Evolutionary conservation across 2,329 filamentous ascomycete species (phyloP).

Genomic region (Botrytis pseudocinerea): DNA sequence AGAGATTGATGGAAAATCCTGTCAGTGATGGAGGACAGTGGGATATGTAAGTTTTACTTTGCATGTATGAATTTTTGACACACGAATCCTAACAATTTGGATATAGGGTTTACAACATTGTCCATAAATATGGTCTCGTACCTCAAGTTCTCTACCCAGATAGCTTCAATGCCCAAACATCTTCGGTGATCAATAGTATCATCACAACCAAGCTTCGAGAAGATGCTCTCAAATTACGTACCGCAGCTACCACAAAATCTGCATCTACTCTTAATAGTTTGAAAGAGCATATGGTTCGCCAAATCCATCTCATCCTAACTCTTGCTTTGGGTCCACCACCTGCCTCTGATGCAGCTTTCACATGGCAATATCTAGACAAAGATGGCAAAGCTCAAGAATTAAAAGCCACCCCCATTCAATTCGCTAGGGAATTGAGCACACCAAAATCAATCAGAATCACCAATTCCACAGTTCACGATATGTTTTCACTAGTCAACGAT

Average conservation of each 20-base stretch:
- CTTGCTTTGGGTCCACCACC: constrained; percentile 81
- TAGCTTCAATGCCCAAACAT: constrained; percentile 74
- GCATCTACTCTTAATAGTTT: constrained; percentile 35
- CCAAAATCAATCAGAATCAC: constrained; percentile 58
- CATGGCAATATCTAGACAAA: constrained; percentile 77
- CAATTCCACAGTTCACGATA: constrained; percentile 60
- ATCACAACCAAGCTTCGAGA: constrained; percentile 87
- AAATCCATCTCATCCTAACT: constrained; percentile 80
- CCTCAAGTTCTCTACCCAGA: constrained; percentile 82
- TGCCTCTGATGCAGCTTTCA: constrained; percentile 65
- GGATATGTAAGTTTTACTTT: constrained; percentile 59
- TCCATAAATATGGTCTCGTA: constrained; percentile 85
- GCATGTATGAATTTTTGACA: background rate
- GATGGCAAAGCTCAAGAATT: constrained; percentile 64
- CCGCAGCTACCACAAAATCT: constrained; percentile 46
- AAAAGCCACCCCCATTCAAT: constrained; percentile 65
- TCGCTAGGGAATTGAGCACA: constrained; percentile 68
- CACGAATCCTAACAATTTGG: background rate
- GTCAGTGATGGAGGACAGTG: constrained; percentile 84
- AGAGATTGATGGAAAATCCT: constrained; percentile 65
- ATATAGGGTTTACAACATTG: constrained; percentile 70
- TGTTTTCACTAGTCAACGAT: constrained; percentile 84
- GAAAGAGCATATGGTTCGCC: constrained; percentile 75
- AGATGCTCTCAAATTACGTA: constrained; percentile 72
- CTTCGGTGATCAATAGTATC: constrained; percentile 67